Evolutionary conservation across 1,284 basidiomycete genomes (phyloP).

Genomic region (Rhodotorula sp.): DNA sequence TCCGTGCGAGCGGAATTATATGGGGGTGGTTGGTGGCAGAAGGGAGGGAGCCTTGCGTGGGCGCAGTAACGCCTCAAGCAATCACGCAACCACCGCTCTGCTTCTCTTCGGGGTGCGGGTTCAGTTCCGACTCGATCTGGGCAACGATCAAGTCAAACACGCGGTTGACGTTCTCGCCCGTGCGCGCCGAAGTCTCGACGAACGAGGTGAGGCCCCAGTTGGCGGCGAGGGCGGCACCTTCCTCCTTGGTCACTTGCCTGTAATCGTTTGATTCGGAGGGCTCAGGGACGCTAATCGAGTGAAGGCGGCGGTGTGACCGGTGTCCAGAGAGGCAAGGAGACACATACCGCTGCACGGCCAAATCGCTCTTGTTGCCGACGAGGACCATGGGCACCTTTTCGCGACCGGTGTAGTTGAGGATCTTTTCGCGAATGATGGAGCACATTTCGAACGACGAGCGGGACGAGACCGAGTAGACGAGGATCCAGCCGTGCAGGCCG

Average conservation of each 20-base stretch:
- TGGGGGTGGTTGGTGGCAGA: too few species aligned
- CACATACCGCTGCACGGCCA: conserved; percentile 63
- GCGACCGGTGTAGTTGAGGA: conserved; percentile 87
- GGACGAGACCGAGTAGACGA: conserved; percentile 93
- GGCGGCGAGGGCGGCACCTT: conserved; percentile 70
- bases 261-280: too few species aligned
- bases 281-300: too few species aligned
- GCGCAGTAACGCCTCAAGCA: too few species aligned
- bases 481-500: conserved; percentile 59
- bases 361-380: conserved; percentile 91
- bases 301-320: not conserved
- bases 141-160: conserved; percentile 84
- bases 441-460: conserved; percentile 94
- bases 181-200: conserved; percentile 85
- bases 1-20: too few species aligned
- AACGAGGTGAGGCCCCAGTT: conserved; percentile 55
- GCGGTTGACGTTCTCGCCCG: conserved; percentile 79
- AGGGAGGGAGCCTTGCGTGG: too few species aligned
- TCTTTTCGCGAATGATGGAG: conserved; percentile 94
- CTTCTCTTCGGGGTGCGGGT: conserved; percentile 27
- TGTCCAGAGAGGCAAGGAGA: not conserved
- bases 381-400: conserved; percentile 90
- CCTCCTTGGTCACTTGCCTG: conserved; percentile 72
- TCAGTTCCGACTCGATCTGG: conserved; percentile 70
- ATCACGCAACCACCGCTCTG: conserved; percentile 21